These are phyloP conservation scores for Mediolabrus comicus DNA, from an alignment of 108 stramenopile genomes.

Conservation along the genomic window DNA sequence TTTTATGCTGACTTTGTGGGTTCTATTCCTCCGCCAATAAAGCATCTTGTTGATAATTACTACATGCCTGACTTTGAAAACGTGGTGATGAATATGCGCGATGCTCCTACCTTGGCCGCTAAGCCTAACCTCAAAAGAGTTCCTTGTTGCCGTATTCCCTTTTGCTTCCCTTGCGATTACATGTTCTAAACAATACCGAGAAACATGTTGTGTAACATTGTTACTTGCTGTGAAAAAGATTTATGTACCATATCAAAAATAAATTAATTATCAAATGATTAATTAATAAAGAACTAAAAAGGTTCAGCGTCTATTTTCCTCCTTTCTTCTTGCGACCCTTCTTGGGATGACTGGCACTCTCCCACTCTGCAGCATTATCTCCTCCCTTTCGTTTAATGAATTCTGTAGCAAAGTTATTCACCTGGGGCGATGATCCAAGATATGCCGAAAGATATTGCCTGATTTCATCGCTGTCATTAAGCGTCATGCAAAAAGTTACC, in stretches of 20 bases:
- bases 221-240: no score
- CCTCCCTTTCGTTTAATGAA: constrained; percentile 89
- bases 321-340: constrained; percentile 79
- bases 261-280: not conserved
- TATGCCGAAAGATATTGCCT: constrained; percentile 93
- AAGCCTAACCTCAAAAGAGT: constrained; percentile 18
- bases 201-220: no score
- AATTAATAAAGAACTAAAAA: not conserved
- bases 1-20: constrained; percentile 12
- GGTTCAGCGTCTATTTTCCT: constrained; percentile 27
- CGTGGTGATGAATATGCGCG: constrained; percentile 23
- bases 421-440: constrained; percentile 89
- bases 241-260: no score
- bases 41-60: constrained; percentile 21
- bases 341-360: constrained; percentile 59
- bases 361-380: constrained; percentile 81
- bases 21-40: constrained; percentile 17
- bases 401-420: constrained; percentile 92
- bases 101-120: constrained; percentile 35
- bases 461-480: constrained; percentile 88
- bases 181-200: no score
- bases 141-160: constrained; percentile 29
- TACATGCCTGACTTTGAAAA: constrained; percentile 40
- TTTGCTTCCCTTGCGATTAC: constrained; percentile 43
- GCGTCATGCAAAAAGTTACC: constrained; percentile 92